Evolutionary conservation across 768 basidiomycete genomes (phyloP).

Genomic region (Strobilomyces echinocephalus): DNA sequence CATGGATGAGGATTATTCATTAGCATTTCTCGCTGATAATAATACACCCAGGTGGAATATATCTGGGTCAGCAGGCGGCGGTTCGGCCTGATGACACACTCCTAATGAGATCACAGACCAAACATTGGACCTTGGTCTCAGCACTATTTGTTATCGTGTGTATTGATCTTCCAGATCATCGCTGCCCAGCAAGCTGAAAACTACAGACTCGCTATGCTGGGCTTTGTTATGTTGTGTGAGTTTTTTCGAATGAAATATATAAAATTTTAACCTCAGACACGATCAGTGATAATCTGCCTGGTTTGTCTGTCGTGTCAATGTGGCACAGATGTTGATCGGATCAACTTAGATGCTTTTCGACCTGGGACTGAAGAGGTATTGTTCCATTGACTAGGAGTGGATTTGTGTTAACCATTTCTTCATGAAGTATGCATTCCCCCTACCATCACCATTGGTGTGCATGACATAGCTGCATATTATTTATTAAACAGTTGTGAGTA

Average conservation of each 20-base stretch:
- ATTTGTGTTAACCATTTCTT: not conserved
- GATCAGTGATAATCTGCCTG: too few species aligned
- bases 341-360: not conserved
- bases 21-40: not conserved
- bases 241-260: not conserved
- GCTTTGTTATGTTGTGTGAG: not conserved
- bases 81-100: not conserved
- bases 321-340: not conserved
- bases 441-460: too few species aligned
- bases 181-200: not conserved
- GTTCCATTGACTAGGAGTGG: not conserved
- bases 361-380: not conserved
- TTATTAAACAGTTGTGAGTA: too few species aligned
- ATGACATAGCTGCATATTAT: not conserved
- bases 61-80: conserved; percentile 4
- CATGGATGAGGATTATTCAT: not conserved
- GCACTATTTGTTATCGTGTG: conserved; percentile 5
- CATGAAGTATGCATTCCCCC: not conserved
- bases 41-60: conserved; percentile 3
- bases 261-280: not conserved
- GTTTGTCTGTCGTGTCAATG: not conserved
- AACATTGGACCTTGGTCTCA: conserved; percentile 8
- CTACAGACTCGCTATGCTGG: conserved; percentile 10
- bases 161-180: not conserved
- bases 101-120: not conserved